Evolutionary conservation across 768 basidiomycete genomes (phyloP), one percentile per base, ranked within the genome.

Genomic region (Suillus alpinus): DNA sequence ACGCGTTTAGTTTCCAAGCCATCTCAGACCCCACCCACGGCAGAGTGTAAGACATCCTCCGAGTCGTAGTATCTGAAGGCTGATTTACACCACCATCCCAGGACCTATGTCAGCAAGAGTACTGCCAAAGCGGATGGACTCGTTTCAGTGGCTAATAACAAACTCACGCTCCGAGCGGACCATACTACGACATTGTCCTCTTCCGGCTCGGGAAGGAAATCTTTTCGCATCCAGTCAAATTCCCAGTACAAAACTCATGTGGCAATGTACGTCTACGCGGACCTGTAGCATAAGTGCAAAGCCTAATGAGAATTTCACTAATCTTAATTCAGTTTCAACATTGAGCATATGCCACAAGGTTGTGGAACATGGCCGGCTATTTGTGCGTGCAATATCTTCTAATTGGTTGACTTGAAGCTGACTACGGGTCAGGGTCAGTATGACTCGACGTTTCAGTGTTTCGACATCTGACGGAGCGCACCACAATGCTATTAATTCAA

Each of bases 81-180:
- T 56, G 8, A 55, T 55, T 55, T 16, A 7, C 4, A 63, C 12
- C 23, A 29, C 29, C 41, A 36, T 23, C 2, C 41, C 52, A 81
- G 78, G 40, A 76, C 78, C 60, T 83, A 83, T 60, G 78, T 84
- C 59, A 63, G 68, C 62, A 71, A 80, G 58, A 69, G 71, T 2
- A 85, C 83, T 0, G 88, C 89, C 0, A 61, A 76, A 29, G 71
- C 74, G 13, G 69, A 80, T 53, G 87, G 89, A 65, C 68, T 91
- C 53, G 87, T 86, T 3, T 87, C 76, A 61, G 77, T 86, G 3
- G 78, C 77, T 16, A 79, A 77, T 16, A 75, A 83, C 63, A 62
- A 65, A 4, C 67, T 77, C 14, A 71, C 66, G 14, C 59, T 78
- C 23, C 67, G 73, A 1, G 71, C 75, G 4, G 77, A 78, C 43